These are phyloP conservation scores for Suhomyces emberorum DNA, from an alignment of 805 yeast species.

Conservation along the genomic window DNA sequence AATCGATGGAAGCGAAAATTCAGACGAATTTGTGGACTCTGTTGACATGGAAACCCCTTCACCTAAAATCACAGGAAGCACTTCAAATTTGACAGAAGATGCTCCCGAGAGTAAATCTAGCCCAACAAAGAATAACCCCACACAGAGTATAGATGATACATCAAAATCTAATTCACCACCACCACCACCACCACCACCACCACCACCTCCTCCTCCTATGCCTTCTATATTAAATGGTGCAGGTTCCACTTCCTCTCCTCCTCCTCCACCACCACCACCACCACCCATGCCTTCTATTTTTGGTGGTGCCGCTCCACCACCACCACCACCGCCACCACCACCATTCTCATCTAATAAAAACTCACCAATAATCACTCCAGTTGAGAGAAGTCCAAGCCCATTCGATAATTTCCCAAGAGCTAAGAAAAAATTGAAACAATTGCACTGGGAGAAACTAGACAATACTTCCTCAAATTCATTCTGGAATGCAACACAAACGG, in stretches of 20 bases:
- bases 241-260: slow-evolving; percentile 21
- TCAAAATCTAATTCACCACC: neutral
- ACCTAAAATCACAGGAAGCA: neutral
- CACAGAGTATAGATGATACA: slow-evolving; percentile 11
- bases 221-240: neutral
- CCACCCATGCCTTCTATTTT: slow-evolving; percentile 20
- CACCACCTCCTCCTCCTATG: slow-evolving; percentile 15
- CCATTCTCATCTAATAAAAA: slow-evolving; percentile 11
- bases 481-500: slow-evolving; percentile 53
- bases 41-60: neutral
- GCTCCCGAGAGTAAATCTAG: neutral
- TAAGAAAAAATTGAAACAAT: slow-evolving; percentile 63
- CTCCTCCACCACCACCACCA: slow-evolving; percentile 26
- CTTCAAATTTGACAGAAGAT: neutral
- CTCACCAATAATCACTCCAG: neutral
- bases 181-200: slow-evolving; percentile 6
- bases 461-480: slow-evolving; percentile 49
- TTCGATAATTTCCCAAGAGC: slow-evolving; percentile 55
- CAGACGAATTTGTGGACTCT: slow-evolving; percentile 3
- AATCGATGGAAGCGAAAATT: slow-evolving; percentile 14
- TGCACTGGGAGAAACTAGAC: slow-evolving; percentile 80
- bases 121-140: slow-evolving; percentile 26
- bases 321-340: slow-evolving; percentile 26
- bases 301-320: slow-evolving; percentile 24
- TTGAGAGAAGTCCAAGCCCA: slow-evolving; percentile 16